Conservation (phyloP, 2,329 filamentous ascomycete genomes). For the Aspergillus sp. region DNA sequence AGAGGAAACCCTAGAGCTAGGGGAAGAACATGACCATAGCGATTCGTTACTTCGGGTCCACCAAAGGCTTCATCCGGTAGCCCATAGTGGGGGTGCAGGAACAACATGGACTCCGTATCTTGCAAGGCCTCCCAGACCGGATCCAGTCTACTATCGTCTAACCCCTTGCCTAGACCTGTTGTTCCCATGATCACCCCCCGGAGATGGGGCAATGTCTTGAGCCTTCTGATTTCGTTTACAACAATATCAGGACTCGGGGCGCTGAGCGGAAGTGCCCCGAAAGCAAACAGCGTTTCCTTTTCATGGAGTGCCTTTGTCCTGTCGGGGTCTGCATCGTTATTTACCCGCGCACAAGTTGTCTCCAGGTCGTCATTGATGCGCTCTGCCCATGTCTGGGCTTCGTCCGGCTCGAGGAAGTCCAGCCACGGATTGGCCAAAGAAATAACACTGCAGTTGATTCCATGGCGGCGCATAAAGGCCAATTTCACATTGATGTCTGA, state of each 20-base stretch:
- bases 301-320: constrained; percentile 38
- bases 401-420: constrained; percentile 69
- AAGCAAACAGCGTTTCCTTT: constrained; percentile 74
- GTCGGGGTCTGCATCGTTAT: constrained; percentile 26
- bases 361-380: constrained; percentile 79
- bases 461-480: constrained; percentile 82
- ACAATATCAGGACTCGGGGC: constrained; percentile 64
- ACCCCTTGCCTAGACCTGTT: constrained; percentile 72
- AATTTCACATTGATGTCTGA: constrained; percentile 78
- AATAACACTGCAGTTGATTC: constrained; percentile 79
- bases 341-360: constrained; percentile 61
- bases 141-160: constrained; percentile 75
- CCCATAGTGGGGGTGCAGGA: constrained; percentile 91
- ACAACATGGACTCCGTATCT: constrained; percentile 66
- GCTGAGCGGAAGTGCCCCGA: constrained; percentile 77
- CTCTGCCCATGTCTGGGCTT: constrained; percentile 64
- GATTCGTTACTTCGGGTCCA: constrained; percentile 66
- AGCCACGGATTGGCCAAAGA: constrained; percentile 94
- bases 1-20: constrained; percentile 85
- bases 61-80: constrained; percentile 80
- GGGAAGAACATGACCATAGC: constrained; percentile 84
- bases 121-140: constrained; percentile 72
- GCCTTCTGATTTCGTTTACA: constrained; percentile 61
- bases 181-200: constrained; percentile 89
- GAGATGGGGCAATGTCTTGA: constrained; percentile 65